Base-by-base conservation (phyloP, 2,329 filamentous ascomycete genomes). In the Hysterium pulicare region DNA sequence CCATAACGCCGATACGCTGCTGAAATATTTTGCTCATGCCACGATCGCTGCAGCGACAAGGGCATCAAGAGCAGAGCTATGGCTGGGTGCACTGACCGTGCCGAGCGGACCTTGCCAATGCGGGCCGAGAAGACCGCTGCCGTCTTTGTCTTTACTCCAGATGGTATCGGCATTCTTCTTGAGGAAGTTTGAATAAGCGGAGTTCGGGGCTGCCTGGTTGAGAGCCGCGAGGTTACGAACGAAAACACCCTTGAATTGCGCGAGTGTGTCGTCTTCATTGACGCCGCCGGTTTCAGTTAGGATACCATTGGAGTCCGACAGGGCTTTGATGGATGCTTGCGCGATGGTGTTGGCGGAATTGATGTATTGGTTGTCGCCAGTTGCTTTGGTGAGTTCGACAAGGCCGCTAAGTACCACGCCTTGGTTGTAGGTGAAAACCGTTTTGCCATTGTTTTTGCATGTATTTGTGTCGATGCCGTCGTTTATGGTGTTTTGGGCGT, bases 1-100 rank as follows among this genome's bases (percentile, higher is more conserved):
- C n/a, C n/a, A n/a, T n/a, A n/a, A n/a, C n/a, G n/a, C n/a, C n/a
- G n/a, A n/a, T n/a, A n/a, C n/a, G n/a, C n/a, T n/a, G n/a, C n/a
- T n/a, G n/a, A n/a, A n/a, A n/a, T n/a, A n/a, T n/a, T n/a, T n/a
- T 37, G 34, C 59, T 15, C 37, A 41, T 5, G 28, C 22, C 21
- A 41, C 38, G 7, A 28, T 17, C 2, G 35, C 39, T 17, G 62
- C 62, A 38, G 80, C 83, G 41, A 86, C 78, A 16, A 86, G 62
- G n/a, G 74, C 75, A 65, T 86, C 83, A 53, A 86, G 64, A 0
- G 80, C 83, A 19, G 76, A 76, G 54, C 78, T 80, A 35, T 86
- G 83, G n/a, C 79, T 79, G 30, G 75, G 71, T 0, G 79, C 75
- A 47, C 69, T 69, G 1, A 70, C 74, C 30, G 73, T 70, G 0